Conservation (phyloP, 305 asterid species). For the Nicotiana rustica region DNA sequence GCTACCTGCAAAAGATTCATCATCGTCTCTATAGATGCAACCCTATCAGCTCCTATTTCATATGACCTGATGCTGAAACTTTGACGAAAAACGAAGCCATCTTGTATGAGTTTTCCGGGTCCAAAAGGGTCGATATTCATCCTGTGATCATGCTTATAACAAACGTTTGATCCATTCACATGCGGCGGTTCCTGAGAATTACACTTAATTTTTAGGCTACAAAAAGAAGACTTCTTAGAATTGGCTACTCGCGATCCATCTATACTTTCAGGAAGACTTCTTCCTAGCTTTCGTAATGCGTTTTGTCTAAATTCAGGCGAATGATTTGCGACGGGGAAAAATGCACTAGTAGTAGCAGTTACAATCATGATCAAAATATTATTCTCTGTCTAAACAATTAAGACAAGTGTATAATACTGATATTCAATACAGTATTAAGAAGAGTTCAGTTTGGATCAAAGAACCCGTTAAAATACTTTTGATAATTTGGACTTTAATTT, state of each 20-base stretch:
- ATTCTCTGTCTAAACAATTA: not conserved
- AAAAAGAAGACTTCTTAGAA: slow-evolving; percentile 66
- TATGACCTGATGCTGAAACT: slow-evolving; percentile 97
- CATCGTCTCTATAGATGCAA: slow-evolving; percentile 90
- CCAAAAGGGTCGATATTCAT: slow-evolving; percentile 71
- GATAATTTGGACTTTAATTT: too few species aligned
- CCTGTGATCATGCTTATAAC: slow-evolving; percentile 37
- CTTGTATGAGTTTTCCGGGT: slow-evolving; percentile 80
- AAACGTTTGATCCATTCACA: slow-evolving; percentile 80
- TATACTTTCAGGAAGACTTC: slow-evolving; percentile 42
- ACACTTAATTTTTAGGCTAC: slow-evolving; percentile 70
- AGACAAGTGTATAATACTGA: too few species aligned
- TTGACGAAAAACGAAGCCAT: slow-evolving; percentile 88
- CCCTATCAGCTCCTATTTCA: slow-evolving; percentile 95
- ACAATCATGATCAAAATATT: slow-evolving; percentile 65
- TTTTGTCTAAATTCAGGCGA: slow-evolving; percentile 61
- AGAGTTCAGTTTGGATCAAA: too few species aligned
- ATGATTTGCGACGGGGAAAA: slow-evolving; percentile 63
- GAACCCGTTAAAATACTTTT: too few species aligned
- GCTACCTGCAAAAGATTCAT: slow-evolving; percentile 97
- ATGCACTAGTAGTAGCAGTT: slow-evolving; percentile 74
- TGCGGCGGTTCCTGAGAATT: slow-evolving; percentile 87
- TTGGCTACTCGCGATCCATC: slow-evolving; percentile 63
- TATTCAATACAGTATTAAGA: too few species aligned
- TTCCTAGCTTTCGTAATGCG: slow-evolving; percentile 57